These are phyloP conservation scores for Polyporus arcularius DNA, from an alignment of 768 basidiomycete genomes.

Conservation along the genomic window DNA sequence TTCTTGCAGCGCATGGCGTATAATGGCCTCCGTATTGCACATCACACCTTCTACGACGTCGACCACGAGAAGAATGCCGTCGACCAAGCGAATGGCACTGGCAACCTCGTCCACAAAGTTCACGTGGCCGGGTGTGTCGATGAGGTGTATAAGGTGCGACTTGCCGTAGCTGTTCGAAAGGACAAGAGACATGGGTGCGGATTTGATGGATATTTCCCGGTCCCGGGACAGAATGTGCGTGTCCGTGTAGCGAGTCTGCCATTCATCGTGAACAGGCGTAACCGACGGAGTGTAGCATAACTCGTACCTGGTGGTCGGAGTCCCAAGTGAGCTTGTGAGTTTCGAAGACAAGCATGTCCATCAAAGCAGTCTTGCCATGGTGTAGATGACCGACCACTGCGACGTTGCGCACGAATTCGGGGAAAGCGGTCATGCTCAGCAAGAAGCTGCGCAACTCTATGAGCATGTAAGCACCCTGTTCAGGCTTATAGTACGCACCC, in stretches of 20 bases:
- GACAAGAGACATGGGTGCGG: constrained; percentile 93
- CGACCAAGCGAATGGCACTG: constrained; percentile 79
- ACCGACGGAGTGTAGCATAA: constrained; percentile 1
- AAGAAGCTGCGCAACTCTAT: constrained; percentile 63
- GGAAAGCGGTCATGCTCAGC: constrained; percentile 87
- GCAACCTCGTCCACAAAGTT: constrained; percentile 99
- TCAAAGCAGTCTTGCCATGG: constrained; percentile 94
- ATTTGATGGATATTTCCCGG: constrained; percentile 93
- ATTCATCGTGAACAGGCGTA: constrained; percentile 1
- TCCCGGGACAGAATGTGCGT: constrained; percentile 88
- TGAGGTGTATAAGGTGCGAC: constrained; percentile 89
- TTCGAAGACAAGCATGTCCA: constrained; percentile 98
- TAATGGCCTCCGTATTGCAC: constrained; percentile 87
- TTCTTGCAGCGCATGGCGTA: constrained; percentile 90
- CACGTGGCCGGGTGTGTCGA: constrained; percentile 98
- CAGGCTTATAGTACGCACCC: constrained; percentile 60
- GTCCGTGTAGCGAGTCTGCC: constrained; percentile 91
- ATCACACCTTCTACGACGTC: constrained; percentile 99
- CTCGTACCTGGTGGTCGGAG: constrained; percentile 78
- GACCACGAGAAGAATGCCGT: constrained; percentile 92
- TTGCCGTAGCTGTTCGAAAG: constrained; percentile 85
- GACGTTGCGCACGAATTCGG: constrained; percentile 94
- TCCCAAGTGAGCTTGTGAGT: constrained; percentile 96
- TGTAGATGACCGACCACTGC: constrained; percentile 96
- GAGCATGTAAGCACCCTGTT: background rate